phyloP scores from a whole-genome alignment of 768 basidiomycete species.

The Mycena latifolia region DNA sequence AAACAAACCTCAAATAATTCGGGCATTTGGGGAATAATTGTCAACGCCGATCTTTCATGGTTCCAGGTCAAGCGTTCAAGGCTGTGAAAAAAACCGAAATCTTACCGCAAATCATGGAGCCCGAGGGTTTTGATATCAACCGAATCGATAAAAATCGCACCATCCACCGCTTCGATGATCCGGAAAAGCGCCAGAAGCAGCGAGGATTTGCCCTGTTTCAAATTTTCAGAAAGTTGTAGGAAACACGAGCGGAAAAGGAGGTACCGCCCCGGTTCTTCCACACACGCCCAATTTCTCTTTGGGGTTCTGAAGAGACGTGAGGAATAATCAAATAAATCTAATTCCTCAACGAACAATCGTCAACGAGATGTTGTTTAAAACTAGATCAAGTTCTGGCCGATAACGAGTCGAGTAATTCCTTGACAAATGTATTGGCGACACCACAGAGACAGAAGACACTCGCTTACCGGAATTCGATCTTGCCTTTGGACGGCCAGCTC shows the following conservation, averaged over 20 bases:
- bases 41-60: slow-evolving; percentile 63
- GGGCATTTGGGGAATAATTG: slow-evolving; percentile 88
- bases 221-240: neutral
- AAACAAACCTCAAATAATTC: neutral
- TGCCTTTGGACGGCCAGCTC: slow-evolving; percentile 81
- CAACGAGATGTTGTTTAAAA: slow-evolving; percentile 82
- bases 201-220: slow-evolving; percentile 44
- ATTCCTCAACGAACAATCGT: slow-evolving; percentile 62
- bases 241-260: slow-evolving; percentile 30
- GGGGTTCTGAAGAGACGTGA: slow-evolving; percentile 58
- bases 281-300: slow-evolving; percentile 93
- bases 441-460: neutral
- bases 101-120: slow-evolving; percentile 71
- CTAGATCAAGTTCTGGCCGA: slow-evolving; percentile 82
- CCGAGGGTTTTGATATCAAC: slow-evolving; percentile 85
- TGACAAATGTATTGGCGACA: slow-evolving; percentile 15
- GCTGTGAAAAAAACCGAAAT: slow-evolving; percentile 6
- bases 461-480: slow-evolving; percentile 79
- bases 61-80: slow-evolving; percentile 52
- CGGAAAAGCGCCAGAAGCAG: slow-evolving; percentile 81
- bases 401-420: slow-evolving; percentile 85
- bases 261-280: slow-evolving; percentile 84
- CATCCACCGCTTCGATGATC: slow-evolving; percentile 77
- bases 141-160: slow-evolving; percentile 79
- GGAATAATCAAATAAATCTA: neutral